phyloP scores from a whole-genome alignment of 371 early-diverging fungal genomes.

The Mucor ambiguus region DNA sequence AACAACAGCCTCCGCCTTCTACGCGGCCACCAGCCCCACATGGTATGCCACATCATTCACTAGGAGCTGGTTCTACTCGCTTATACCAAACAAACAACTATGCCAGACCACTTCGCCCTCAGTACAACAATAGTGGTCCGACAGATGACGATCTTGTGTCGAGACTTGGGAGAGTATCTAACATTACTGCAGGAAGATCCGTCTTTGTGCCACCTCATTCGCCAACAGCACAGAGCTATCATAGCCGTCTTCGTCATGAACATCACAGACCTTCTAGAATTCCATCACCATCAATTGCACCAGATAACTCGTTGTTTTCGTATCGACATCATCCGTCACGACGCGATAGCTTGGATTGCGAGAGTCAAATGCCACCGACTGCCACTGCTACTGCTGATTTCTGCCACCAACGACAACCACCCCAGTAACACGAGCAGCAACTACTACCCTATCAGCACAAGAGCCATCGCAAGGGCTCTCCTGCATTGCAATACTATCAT shows the following conservation, averaged over 20 bases:
- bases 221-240: background rate
- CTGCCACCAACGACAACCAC: background rate
- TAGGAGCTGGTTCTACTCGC: background rate
- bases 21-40: background rate
- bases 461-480: background rate
- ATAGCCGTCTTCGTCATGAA: background rate
- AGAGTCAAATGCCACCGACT: background rate
- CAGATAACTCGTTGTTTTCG: background rate
- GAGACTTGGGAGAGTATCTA: background rate
- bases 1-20: background rate
- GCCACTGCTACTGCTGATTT: background rate
- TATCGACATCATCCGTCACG: background rate
- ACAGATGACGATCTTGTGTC: background rate
- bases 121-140: background rate
- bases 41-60: background rate
- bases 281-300: slow-evolving; percentile 4
- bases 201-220: background rate
- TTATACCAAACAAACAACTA: background rate
- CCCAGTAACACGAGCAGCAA: background rate
- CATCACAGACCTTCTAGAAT: slow-evolving; percentile 4
- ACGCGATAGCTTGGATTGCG: background rate
- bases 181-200: background rate
- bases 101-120: background rate
- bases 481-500: background rate
- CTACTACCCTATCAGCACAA: background rate